Evolutionary conservation across 2,329 filamentous ascomycete species (phyloP).

Genomic region (Ascochyta koolunga): DNA sequence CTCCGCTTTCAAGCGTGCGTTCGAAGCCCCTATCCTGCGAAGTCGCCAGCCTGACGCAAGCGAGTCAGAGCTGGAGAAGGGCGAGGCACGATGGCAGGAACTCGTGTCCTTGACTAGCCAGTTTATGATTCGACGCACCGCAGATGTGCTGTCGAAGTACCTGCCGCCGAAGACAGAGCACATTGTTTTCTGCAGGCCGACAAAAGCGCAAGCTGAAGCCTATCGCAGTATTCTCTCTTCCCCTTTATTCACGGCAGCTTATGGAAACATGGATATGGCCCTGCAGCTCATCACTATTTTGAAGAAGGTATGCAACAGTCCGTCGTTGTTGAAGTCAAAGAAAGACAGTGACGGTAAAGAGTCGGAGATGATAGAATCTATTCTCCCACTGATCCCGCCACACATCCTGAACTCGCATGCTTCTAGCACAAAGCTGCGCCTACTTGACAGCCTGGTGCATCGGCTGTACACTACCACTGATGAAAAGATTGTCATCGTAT

Average conservation of each 20-base stretch:
- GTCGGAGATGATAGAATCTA: constrained; percentile 51
- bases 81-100: constrained; percentile 66
- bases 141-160: constrained; percentile 69
- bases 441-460: constrained; percentile 69
- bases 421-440: constrained; percentile 69
- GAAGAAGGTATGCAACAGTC: constrained; percentile 77
- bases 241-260: constrained; percentile 65
- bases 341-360: constrained; percentile 55
- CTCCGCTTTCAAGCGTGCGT: constrained; percentile 67
- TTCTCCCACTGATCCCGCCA: constrained; percentile 60
- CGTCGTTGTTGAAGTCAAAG: constrained; percentile 63
- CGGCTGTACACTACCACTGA: constrained; percentile 64
- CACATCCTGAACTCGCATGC: constrained; percentile 62
- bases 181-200: constrained; percentile 69
- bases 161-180: constrained; percentile 72
- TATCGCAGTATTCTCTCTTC: constrained; percentile 70
- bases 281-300: constrained; percentile 74
- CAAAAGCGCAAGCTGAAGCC: constrained; percentile 63
- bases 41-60: constrained; percentile 69
- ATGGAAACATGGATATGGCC: constrained; percentile 67
- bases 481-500: constrained; percentile 77
- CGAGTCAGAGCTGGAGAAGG: constrained; percentile 66
- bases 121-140: constrained; percentile 70
- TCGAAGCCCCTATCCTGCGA: constrained; percentile 68
- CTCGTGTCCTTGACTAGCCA: constrained; percentile 64